Evolutionary conservation across 495 filamentous ascomycete genomes (phyloP), one percentile per base, ranked within the genome.

Genomic region (Xylaria palmicola): DNA sequence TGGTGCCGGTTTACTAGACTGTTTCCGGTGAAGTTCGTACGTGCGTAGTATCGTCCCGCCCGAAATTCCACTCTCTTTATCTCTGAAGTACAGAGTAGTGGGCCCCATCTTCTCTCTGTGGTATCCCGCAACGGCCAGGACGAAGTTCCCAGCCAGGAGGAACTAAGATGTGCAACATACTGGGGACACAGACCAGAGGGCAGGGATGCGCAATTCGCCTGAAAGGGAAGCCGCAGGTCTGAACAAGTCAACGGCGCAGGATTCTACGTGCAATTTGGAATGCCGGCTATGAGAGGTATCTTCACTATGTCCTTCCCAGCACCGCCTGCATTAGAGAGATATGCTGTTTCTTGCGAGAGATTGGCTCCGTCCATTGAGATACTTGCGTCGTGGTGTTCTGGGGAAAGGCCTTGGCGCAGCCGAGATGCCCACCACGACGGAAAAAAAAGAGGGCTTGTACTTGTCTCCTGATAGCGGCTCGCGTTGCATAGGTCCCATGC

Each of bases 231-330:
- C n/a, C n/a, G 37, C 17, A 40, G 8, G 4, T 40, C 10, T 9
- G 37, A 9, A 15, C 4, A 40, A n/a, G 17, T 4, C 4, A 12
- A 15, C 5, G 8, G 17, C 13, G 26, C 13, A 34, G 34, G n/a
- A 56, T 34, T 56, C 39, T 44, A 15, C 17, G 2, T 34, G 1
- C 13, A n/a, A 56, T 56, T 56, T 56, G 53, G 39, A 32, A 56
- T 44, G n/a, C 36, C 15, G 8, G 27, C 17, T 12, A 40, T 44
- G 53, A 24, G 22, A 34, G n/a, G n/a, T n/a, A 34, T 40, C 8
- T 22, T 34, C 7, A 20, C 24, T 44, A 24, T 43, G 7, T 56
- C 24, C 36, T 56, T 27, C 7, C 53, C 10, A 4, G 22, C 24
- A 37, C 7, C 10, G 34, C 19, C 37, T 43, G 36, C 34, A 55